A percentile compares a stretch with the other conserved stretches of the same genome.
Conservation (phyloP, 2,329 filamentous ascomycete genomes). For the Colletotrichum zoysiae region DNA sequence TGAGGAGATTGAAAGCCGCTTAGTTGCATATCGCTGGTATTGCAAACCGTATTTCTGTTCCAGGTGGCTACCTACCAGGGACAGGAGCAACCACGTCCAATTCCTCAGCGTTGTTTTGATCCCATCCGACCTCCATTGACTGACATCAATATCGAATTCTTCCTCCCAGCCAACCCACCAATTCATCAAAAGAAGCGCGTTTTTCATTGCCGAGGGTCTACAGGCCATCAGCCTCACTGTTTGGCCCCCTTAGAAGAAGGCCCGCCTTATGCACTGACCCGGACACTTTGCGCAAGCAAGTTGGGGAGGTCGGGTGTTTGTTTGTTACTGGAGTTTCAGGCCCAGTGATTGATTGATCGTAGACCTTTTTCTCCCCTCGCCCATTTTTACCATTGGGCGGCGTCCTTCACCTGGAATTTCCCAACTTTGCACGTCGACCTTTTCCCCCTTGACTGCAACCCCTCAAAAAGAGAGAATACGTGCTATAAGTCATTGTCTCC, state of each 20-base stretch:
- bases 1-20: accelerated
- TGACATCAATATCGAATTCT: constrained; percentile 15
- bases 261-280: constrained; percentile 28
- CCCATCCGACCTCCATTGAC: constrained; percentile 11
- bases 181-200: constrained; percentile 17
- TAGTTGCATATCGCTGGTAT: constrained; percentile 23
- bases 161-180: constrained; percentile 10
- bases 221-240: constrained; percentile 15
- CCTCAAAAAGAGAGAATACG: background rate
- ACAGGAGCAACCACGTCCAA: constrained; percentile 28
- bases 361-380: constrained; percentile 20
- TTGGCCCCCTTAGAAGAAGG: constrained; percentile 17
- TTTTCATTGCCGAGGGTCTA: constrained; percentile 1
- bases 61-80: background rate
- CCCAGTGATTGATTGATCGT: constrained; percentile 37
- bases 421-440: constrained; percentile 11
- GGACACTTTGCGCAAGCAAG: constrained; percentile 31
- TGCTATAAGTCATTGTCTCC: constrained; percentile 22
- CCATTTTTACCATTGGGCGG: constrained; percentile 8
- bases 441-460: background rate
- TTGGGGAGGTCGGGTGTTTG: constrained; percentile 31
- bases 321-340: constrained; percentile 33
- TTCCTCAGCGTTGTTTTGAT: constrained; percentile 36
- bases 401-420: constrained; percentile 11
- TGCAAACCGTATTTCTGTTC: constrained; percentile 6